Percentiles rank a stretch among this genome's conserved stretches.
phyloP scores from a whole-genome alignment of 768 basidiomycete genomes.

The Phaffia tasmanica region DNA sequence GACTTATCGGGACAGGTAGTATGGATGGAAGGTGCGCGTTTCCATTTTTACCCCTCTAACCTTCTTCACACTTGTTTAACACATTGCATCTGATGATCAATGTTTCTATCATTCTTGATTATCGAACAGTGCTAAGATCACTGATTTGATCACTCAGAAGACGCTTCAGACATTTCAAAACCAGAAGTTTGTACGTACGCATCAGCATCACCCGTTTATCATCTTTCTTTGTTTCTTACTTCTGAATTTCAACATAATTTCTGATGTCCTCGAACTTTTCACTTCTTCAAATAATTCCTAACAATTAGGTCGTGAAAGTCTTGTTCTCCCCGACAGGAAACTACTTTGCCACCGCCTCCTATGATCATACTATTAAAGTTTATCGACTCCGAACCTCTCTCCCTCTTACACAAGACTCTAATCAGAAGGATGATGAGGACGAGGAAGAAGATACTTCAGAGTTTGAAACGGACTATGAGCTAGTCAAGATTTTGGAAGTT shows the following conservation, averaged over 20 bases:
- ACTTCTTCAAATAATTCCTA: not conserved
- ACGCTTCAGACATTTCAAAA: constrained; percentile 27
- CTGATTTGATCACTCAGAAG: constrained; percentile 30
- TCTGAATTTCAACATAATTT: not conserved
- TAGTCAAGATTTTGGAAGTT: constrained; percentile 19
- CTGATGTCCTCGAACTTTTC: not conserved
- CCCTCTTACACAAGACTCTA: not conserved
- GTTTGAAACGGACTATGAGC: constrained; percentile 17
- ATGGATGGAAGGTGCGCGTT: constrained; percentile 29
- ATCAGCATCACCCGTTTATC: too few species aligned
- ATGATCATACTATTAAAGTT: constrained; percentile 31
- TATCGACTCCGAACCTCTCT: constrained; percentile 23
- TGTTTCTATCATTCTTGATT: not conserved
- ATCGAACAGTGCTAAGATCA: constrained; percentile 16
- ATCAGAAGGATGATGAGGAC: constrained; percentile 16
- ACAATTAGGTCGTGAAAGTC: constrained; percentile 28
- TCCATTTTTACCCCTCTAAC: not conserved
- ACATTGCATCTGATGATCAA: not conserved
- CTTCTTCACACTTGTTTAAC: not conserved
- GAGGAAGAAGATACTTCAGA: constrained; percentile 25
- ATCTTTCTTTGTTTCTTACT: not conserved
- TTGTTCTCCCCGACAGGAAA: constrained; percentile 28
- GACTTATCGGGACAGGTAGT: constrained; percentile 27
- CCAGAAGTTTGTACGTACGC: constrained; percentile 25
- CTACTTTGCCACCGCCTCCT: constrained; percentile 29